Evolutionary conservation across 2,329 filamentous ascomycete genomes (phyloP).

Genomic region (Fusarium virguliforme): DNA sequence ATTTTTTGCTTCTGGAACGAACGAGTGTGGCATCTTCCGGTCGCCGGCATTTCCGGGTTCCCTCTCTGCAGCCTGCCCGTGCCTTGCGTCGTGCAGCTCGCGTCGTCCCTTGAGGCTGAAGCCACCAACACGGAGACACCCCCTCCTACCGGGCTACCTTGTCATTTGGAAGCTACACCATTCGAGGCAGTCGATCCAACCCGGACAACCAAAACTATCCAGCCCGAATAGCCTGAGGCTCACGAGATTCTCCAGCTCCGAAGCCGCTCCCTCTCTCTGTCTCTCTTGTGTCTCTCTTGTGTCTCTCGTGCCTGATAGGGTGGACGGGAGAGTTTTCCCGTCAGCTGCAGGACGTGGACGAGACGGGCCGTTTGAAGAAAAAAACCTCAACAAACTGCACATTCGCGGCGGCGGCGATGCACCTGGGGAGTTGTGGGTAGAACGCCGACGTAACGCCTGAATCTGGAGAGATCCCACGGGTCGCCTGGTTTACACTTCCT

Average conservation of each 20-base stretch:
- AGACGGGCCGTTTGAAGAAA: conserved; percentile 41
- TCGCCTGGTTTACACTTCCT: conserved; percentile 10
- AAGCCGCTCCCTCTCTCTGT: conserved; percentile 15
- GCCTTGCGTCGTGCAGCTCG: conserved; percentile 22
- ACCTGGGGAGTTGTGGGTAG: conserved; percentile 5
- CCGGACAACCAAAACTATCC: not conserved
- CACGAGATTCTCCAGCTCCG: conserved; percentile 23
- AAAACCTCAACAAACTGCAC: conserved; percentile 15
- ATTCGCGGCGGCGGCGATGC: conserved; percentile 7
- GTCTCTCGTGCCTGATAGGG: conserved; percentile 13
- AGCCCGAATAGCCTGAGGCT: conserved; percentile 20
- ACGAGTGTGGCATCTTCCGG: conserved; percentile 10
- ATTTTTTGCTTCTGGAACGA: conserved; percentile 30
- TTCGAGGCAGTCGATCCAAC: conserved; percentile 20
- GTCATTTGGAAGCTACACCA: conserved; percentile 34
- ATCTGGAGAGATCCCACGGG: conserved; percentile 12
- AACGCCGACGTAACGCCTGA: conserved; percentile 17
- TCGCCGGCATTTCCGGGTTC: conserved; percentile 29
- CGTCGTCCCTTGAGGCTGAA: conserved; percentile 29
- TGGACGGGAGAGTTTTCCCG: conserved; percentile 25
- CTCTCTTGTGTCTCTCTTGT: too few relatives aligned
- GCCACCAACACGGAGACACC: conserved; percentile 31
- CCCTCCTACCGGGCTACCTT: conserved; percentile 37
- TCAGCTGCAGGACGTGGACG: conserved; percentile 26
- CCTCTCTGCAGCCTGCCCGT: not conserved